Evolutionary conservation across 306 rosid species (phyloP).

Genomic region (Crotalaria pallida): DNA sequence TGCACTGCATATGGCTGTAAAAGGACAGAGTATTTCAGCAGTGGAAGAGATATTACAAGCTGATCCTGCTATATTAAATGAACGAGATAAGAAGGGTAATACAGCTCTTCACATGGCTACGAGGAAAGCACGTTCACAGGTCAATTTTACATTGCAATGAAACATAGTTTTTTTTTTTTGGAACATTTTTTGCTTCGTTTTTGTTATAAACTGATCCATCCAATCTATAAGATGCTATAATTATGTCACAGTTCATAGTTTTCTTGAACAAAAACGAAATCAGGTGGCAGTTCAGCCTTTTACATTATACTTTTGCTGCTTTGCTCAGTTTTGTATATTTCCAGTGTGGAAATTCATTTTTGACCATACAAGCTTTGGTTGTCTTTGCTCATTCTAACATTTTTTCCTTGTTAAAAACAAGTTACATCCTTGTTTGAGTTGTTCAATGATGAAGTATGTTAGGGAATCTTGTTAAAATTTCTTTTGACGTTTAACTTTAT

Average conservation of each 20-base stretch:
- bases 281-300: neutral
- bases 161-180: neutral
- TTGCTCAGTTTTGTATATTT: neutral
- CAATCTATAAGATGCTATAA: neutral
- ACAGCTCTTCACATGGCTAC: slow-evolving; percentile 94
- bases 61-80: slow-evolving; percentile 54
- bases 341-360: neutral
- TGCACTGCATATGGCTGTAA: slow-evolving; percentile 94
- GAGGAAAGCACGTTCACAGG: slow-evolving; percentile 83
- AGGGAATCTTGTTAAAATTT: neutral
- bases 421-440: neutral
- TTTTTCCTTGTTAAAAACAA: neutral
- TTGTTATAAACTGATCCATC: neutral
- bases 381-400: neutral
- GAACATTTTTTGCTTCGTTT: slow-evolving; percentile 14
- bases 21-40: slow-evolving; percentile 54
- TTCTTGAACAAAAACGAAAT: neutral
- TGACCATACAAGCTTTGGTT: neutral
- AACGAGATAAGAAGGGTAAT: slow-evolving; percentile 83
- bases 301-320: neutral
- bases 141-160: slow-evolving; percentile 10
- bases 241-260: neutral
- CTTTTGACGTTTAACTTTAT: neutral
- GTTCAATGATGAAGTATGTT: neutral
- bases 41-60: slow-evolving; percentile 71